A percentile compares a stretch with the other conserved stretches of the same genome.
Evolutionary conservation across 371 early-diverging fungal genomes (phyloP).

Genomic region (Dipsacomyces acuminosporus): DNA sequence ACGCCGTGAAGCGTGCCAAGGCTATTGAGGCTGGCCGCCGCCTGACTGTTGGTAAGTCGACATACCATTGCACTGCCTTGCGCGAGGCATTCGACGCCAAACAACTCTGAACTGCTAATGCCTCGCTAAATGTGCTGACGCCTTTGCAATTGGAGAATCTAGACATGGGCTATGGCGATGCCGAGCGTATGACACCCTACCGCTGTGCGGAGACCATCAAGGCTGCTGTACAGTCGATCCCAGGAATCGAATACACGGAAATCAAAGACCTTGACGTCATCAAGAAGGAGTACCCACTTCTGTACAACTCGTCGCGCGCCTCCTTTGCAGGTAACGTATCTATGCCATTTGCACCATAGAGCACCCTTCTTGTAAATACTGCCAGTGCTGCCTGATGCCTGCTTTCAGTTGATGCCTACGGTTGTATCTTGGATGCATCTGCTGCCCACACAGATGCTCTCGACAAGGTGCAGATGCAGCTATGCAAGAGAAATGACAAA

Average conservation of each 20-base stretch:
- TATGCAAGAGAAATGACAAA: too few relatives aligned
- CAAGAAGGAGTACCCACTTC: slow-evolving; percentile 75
- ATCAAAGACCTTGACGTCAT: slow-evolving; percentile 62
- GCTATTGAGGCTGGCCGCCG: slow-evolving; percentile 78
- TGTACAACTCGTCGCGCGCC: slow-evolving; percentile 76
- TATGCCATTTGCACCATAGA: too few relatives aligned
- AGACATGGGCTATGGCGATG: slow-evolving; percentile 80
- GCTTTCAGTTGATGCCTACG: too few relatives aligned
- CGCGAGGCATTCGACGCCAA: too few relatives aligned
- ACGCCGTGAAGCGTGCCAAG: slow-evolving; percentile 48
- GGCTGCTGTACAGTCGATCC: slow-evolving; percentile 51
- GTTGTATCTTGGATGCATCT: too few relatives aligned
- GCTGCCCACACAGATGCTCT: too few relatives aligned
- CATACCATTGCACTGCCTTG: too few relatives aligned
- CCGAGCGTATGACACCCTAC: slow-evolving; percentile 83
- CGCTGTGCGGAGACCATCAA: slow-evolving; percentile 66
- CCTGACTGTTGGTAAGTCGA: slow-evolving; percentile 54
- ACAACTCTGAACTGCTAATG: too few relatives aligned
- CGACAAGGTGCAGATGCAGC: too few relatives aligned
- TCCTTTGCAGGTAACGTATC: slow-evolving; percentile 67
- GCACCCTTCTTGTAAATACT: too few relatives aligned
- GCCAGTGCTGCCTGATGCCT: too few relatives aligned
- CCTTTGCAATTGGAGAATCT: slow-evolving; percentile 8
- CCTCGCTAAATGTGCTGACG: too few relatives aligned
- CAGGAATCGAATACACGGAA: slow-evolving; percentile 58